Evolutionary conservation across 2,329 filamentous ascomycete genomes (phyloP), one percentile per base, ranked within the genome.

Genomic region (Trichoderma semiorbis): DNA sequence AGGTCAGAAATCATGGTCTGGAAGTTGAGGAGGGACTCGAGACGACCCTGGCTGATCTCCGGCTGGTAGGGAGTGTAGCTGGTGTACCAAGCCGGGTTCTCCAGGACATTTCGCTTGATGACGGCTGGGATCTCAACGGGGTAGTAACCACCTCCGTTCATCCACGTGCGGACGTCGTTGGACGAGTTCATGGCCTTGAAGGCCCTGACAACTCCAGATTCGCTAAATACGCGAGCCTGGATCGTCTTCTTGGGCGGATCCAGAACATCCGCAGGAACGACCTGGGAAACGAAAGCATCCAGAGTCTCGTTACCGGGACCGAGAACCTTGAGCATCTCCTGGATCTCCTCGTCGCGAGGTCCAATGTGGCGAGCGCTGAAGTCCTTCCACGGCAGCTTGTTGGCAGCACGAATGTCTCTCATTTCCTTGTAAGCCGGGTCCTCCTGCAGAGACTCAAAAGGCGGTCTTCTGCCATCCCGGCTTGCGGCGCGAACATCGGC

Each of bases 21-120:
- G 84, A 94, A 98, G 85, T 98, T 98, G 74, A 98, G 85, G 69
- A 98, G 85, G 7, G 94, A 97, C 85, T 98, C 94, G 74, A 98
- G 83, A 70, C 95, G 91, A 43, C 95, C 95, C 83, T 98, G 95
- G 80, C 94, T 97, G 84, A 98, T 97, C 84, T 98, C 95, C 3
- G 95, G 92, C 84, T 98, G 95, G 83, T 98, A 98, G 18, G 95
- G 95, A 0, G 95, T 98, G 82, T 98, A 98, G 83, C 94, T 97
- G 53, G 95, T 98, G 81, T 98, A 98, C 95, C 95, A 98, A 11
- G 91, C 94, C 6, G 95, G 95, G 80, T 92, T 95, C 85, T 98
- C 94, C 72, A 98, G 85, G 5, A 98, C 88, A 80, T 98, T 98
- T 76, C 95, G 88, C 85, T 96, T 93, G 80, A 98, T 97, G 71